Evolutionary conservation across 768 basidiomycete genomes (phyloP).

Genomic region (Mycena polygramma): DNA sequence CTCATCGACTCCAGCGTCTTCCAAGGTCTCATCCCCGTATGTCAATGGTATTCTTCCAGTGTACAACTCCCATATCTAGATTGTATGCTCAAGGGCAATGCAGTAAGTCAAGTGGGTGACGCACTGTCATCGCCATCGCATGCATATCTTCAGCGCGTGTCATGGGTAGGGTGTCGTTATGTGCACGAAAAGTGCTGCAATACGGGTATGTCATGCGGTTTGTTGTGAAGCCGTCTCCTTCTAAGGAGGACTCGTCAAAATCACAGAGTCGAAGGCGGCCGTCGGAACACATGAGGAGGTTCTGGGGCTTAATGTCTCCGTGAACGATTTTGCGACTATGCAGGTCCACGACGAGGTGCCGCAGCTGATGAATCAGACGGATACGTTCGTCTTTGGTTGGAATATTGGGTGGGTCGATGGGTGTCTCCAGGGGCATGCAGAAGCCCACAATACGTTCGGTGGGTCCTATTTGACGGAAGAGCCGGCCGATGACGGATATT

Average conservation of each 20-base stretch:
- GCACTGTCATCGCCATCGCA: slow-evolving; percentile 4
- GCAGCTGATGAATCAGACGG: background rate
- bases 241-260: slow-evolving; percentile 12
- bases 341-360: background rate
- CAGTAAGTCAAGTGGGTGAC: background rate
- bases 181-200: background rate
- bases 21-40: background rate
- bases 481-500: background rate
- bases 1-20: background rate
- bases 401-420: background rate
- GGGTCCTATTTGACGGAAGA: background rate
- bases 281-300: slow-evolving; percentile 11
- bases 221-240: slow-evolving; percentile 5
- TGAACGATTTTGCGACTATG: slow-evolving; percentile 8
- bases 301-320: slow-evolving; percentile 19
- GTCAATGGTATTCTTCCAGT: slow-evolving; percentile 1
- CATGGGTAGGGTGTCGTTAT: background rate
- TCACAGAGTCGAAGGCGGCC: slow-evolving; percentile 13
- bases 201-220: background rate
- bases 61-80: slow-evolving; percentile 17
- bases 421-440: slow-evolving; percentile 2
- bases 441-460: background rate
- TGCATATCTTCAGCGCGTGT: slow-evolving; percentile 17
- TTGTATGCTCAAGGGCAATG: accelerated
- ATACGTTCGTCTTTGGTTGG: background rate